phyloP scores from a whole-genome alignment of 2,329 filamentous ascomycete genomes.

The Penicillium verrucosum region DNA sequence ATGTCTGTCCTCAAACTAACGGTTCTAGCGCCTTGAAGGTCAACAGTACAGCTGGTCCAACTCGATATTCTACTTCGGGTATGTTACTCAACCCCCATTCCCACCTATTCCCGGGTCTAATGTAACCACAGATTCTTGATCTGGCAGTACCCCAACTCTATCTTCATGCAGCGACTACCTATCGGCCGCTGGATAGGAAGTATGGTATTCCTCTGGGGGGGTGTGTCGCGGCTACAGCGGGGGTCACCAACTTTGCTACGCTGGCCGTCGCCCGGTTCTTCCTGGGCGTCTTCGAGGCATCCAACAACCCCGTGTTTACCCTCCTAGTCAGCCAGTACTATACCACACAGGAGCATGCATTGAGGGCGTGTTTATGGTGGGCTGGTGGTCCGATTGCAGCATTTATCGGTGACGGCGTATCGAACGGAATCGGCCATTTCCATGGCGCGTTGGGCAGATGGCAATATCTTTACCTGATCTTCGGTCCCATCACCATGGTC shows the following conservation, averaged over 20 bases:
- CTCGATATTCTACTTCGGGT: not conserved
- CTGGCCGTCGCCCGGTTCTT: not conserved
- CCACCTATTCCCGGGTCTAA: not conserved
- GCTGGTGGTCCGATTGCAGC: not conserved
- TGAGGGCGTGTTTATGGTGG: not conserved
- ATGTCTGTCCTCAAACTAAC: not conserved
- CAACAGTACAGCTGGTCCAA: not conserved
- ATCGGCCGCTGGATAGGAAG: not conserved
- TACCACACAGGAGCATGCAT: not conserved
- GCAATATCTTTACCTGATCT: not conserved
- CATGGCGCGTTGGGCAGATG: not conserved
- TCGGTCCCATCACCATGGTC: not conserved
- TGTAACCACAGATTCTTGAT: not conserved
- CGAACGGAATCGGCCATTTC: not conserved
- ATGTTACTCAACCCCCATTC: not conserved
- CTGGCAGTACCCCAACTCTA: not conserved
- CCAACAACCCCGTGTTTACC: not conserved
- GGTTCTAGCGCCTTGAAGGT: not conserved
- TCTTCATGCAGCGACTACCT: not conserved
- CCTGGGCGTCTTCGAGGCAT: not conserved
- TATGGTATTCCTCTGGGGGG: not conserved
- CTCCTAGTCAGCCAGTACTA: not conserved
- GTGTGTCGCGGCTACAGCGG: not conserved
- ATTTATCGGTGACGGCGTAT: not conserved
- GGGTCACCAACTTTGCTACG: not conserved